Conservation (phyloP, 73 alveolate species). For the Tetrahymena malaccensis region DNA sequence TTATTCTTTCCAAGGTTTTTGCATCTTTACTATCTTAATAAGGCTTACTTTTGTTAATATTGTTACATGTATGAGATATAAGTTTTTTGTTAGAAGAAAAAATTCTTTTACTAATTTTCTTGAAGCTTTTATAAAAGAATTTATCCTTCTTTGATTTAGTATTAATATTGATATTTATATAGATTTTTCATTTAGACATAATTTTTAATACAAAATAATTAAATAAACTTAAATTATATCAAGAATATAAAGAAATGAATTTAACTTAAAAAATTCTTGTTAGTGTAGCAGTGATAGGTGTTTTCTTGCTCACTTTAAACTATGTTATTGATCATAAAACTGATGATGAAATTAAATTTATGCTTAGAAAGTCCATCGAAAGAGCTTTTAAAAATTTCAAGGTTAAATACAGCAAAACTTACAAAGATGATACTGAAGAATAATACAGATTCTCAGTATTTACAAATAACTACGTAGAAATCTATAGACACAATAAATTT, state of each 20-base stretch:
- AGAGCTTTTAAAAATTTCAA: background rate
- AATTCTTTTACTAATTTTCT: background rate
- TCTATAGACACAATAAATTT: background rate
- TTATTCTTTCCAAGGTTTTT: too few relatives aligned
- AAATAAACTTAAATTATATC: background rate
- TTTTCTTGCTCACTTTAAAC: background rate
- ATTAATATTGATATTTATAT: background rate
- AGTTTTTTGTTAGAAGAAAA: background rate
- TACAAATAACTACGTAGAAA: background rate
- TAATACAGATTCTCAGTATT: background rate
- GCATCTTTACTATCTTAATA: too few relatives aligned
- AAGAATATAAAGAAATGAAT: background rate
- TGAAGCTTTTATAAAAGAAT: background rate
- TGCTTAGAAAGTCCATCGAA: background rate
- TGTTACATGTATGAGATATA: too few relatives aligned
- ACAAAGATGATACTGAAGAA: background rate
- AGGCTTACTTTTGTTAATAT: background rate
- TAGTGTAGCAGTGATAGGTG: background rate
- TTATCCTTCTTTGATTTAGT: too few relatives aligned
- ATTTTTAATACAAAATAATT: background rate
- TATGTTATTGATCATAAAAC: background rate
- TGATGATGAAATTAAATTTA: background rate
- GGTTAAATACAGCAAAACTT: background rate
- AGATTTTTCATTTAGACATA: background rate
- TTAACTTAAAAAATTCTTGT: background rate